phyloP scores from a whole-genome alignment of 352 stramenopile species.

The Phytophthora fragariae region DNA sequence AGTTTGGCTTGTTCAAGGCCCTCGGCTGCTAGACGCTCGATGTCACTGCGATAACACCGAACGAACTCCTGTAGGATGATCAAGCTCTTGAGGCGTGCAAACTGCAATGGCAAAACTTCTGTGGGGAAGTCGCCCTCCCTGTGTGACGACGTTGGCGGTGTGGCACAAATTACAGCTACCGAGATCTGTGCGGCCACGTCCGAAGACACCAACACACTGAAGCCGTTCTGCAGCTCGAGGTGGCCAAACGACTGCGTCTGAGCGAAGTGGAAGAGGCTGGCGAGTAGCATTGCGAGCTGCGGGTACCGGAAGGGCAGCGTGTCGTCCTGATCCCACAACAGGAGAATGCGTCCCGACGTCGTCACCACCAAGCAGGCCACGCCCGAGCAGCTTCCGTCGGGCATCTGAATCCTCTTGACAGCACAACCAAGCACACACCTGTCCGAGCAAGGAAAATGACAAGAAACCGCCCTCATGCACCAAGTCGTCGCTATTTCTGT shows the following conservation, averaged over 20 bases:
- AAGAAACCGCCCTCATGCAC: conserved; percentile 3
- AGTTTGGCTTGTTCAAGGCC: conserved; percentile 37
- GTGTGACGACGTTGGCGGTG: not conserved
- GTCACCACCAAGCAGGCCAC: conserved; percentile 63
- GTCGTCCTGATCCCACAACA: conserved; percentile 57
- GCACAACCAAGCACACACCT: not conserved
- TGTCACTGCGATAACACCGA: conserved; percentile 28
- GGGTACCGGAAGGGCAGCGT: conserved; percentile 51
- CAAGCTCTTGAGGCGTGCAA: conserved; percentile 51
- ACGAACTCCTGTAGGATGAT: conserved; percentile 58
- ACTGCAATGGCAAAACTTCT: conserved; percentile 32
- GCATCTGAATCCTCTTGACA: conserved; percentile 5
- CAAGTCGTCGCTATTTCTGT: conserved; percentile 23
- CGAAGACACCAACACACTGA: conserved; percentile 48
- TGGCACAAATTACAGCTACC: conserved; percentile 50
- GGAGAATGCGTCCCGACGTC: conserved; percentile 49
- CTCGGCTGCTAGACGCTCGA: conserved; percentile 40
- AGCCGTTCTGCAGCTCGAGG: conserved; percentile 49
- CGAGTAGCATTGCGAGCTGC: conserved; percentile 58
- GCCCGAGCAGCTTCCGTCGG: conserved; percentile 13
- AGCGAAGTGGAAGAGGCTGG: conserved; percentile 68
- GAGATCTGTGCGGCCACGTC: conserved; percentile 47
- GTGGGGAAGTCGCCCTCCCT: conserved; percentile 1
- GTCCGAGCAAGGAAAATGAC: not conserved
- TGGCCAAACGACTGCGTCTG: conserved; percentile 43